Evolutionary conservation across 23 red algal species (phyloP).

Genomic region (Agarophyton chilense): DNA sequence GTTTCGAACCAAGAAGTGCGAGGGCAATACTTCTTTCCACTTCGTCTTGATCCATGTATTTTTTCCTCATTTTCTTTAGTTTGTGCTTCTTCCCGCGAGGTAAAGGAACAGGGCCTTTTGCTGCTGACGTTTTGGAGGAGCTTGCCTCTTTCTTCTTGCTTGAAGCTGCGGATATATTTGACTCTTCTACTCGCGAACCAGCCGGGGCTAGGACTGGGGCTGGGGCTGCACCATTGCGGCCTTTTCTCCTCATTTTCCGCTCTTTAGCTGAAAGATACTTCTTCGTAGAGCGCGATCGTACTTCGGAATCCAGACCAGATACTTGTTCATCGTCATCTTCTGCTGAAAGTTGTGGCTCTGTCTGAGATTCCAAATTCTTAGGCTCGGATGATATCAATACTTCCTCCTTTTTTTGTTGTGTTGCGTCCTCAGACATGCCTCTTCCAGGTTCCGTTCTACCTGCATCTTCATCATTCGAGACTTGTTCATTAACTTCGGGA

Average conservation of each 20-base stretch:
- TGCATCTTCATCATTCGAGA: too few species aligned
- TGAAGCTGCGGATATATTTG: not conserved
- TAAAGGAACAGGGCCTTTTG: constrained; percentile 31
- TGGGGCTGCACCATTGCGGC: not conserved
- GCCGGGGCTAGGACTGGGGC: too few species aligned
- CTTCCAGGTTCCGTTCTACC: not conserved
- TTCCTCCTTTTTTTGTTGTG: not conserved
- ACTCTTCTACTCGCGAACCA: not conserved
- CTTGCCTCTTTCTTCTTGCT: not conserved
- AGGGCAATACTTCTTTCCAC: constrained; percentile 89
- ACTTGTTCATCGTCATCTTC: not conserved
- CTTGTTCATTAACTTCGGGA: not conserved
- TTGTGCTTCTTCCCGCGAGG: constrained; percentile 93
- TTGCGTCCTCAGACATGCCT: not conserved
- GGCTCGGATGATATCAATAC: not conserved
- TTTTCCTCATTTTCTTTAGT: constrained; percentile 83
- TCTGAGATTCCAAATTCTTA: not conserved
- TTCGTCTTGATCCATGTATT: constrained; percentile 94
- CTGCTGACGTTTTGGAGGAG: not conserved
- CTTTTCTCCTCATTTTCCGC: constrained; percentile 18
- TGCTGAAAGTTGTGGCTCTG: not conserved
- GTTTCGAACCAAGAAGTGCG: constrained; percentile 81
- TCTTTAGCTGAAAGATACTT: constrained; percentile 57
- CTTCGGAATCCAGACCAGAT: not conserved
- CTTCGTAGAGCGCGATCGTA: constrained; percentile 19